Percentiles rank a stretch among this genome's conserved stretches.
Conservation (phyloP, 306 rosid genomes). For the Vicia faba region DNA sequence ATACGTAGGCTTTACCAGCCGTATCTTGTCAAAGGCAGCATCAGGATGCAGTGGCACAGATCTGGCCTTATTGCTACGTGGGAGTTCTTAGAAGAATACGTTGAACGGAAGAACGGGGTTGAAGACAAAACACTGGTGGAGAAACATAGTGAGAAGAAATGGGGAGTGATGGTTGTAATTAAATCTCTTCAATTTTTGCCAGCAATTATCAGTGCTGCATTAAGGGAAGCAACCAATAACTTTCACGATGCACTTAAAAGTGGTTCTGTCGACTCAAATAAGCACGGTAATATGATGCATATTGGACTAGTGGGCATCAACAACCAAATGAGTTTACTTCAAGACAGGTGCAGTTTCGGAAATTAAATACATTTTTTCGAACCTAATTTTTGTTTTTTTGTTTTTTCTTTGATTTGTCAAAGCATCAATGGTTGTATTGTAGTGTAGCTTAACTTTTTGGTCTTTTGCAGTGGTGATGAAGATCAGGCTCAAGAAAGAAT, state of each 20-base stretch:
- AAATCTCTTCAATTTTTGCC: constrained; percentile 93
- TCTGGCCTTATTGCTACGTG: constrained; percentile 93
- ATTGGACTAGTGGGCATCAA: constrained; percentile 89
- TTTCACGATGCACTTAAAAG: constrained; percentile 50
- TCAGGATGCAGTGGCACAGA: constrained; percentile 99
- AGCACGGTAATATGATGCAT: constrained; percentile 91
- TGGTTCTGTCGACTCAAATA: constrained; percentile 50
- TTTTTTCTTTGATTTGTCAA: background rate
- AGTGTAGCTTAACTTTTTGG: constrained; percentile 4
- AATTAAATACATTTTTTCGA: constrained; percentile 29
- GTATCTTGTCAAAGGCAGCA: constrained; percentile 94
- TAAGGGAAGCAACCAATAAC: constrained; percentile 74
- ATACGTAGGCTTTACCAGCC: constrained; percentile 97
- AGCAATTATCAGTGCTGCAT: constrained; percentile 69
- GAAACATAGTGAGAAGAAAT: constrained; percentile 73
- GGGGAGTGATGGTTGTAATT: constrained; percentile 93
- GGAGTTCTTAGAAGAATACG: constrained; percentile 85
- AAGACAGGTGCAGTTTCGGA: constrained; percentile 71
- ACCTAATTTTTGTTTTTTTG: background rate
- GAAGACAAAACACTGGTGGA: constrained; percentile 54
- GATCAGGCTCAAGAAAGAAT: constrained; percentile 99
- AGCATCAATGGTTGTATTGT: constrained; percentile 12
- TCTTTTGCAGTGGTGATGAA: constrained; percentile 89
- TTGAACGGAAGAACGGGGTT: constrained; percentile 57
- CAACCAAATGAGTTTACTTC: constrained; percentile 97